Evolutionary conservation across 305 asterid genomes (phyloP), one percentile per base, ranked within the genome.

Genomic region (Fraxinus greggii): DNA sequence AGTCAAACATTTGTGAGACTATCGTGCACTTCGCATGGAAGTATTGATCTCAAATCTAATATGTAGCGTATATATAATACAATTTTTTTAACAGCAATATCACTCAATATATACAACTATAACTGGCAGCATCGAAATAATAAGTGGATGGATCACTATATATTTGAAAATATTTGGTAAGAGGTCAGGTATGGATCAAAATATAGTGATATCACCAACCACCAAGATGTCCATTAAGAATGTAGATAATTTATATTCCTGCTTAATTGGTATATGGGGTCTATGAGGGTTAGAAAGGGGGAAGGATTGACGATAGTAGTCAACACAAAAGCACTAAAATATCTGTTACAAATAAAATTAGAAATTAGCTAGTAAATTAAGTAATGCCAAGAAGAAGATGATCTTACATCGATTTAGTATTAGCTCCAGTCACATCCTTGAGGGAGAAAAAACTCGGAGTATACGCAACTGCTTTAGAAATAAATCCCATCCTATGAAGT

Each of bases 391-490:
- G 72, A 23, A 17, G 31, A 23, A 21, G 13, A 63, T 0, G 70
- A 23, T 73, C 77, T 73, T 73, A 73, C 77, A 35, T 35, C 1
- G 54, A 35, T 29, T 73, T 73, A n/a, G 15, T 73, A 73, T 32
- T 38, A 42, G 78, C 59, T 19, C 56, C 78, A 23, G 54, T 40
- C 33, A 42, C 63, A 9, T 40, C 63, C 78, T 75, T 40, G 19
- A 75, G 78, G 17, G 78, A 40, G 63, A 75, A 7, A 45, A 74
- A 38, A 40, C 78, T 75, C 19, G 61, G 78, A 36, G 51, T 21
- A 21, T 38, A n/a, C 51, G 29, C 19, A 19, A 75, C 19, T 10
- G 33, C 35, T 75, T 12, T 19, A 40, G 2, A 3, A 7, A 19
- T 23, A 9, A 48, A 38, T 40, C 9, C 21, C 1, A 42, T 23